These are phyloP conservation scores for Daldinia vernicosa DNA, from an alignment of 495 filamentous ascomycete genomes.

Conservation along the genomic window DNA sequence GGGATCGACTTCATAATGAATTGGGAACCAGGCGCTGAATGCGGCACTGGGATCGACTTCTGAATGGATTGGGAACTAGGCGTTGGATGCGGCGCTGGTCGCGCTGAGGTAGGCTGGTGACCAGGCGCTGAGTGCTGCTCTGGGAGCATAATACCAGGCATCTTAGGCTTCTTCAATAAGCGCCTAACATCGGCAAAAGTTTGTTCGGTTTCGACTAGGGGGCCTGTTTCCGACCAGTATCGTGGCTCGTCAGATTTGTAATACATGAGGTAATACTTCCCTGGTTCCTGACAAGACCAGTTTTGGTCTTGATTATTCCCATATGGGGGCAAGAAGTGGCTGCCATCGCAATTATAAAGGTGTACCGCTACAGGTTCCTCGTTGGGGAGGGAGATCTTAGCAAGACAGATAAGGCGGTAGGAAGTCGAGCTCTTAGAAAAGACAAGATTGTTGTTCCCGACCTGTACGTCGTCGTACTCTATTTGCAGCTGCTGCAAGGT, in stretches of 20 bases:
- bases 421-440: not conserved
- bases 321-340: not conserved
- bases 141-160: too few relatives aligned
- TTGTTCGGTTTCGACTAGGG: not conserved
- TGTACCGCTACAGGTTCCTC: not conserved
- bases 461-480: not conserved
- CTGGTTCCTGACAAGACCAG: not conserved
- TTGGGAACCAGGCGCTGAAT: not conserved
- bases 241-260: not conserved
- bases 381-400: not conserved
- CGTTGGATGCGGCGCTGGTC: too few relatives aligned
- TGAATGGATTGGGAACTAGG: not conserved
- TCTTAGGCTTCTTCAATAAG: too few relatives aligned
- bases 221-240: not conserved
- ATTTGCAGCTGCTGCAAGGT: not conserved
- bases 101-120: too few relatives aligned
- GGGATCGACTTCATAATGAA: too few relatives aligned
- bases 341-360: not conserved
- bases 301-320: not conserved
- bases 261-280: not conserved
- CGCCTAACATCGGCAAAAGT: too few relatives aligned
- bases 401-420: not conserved
- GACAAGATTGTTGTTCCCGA: not conserved
- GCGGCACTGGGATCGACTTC: too few relatives aligned
- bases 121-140: too few relatives aligned